Base-by-base conservation (phyloP, 208 protist species). In the Phytomonas sp. region DNA sequence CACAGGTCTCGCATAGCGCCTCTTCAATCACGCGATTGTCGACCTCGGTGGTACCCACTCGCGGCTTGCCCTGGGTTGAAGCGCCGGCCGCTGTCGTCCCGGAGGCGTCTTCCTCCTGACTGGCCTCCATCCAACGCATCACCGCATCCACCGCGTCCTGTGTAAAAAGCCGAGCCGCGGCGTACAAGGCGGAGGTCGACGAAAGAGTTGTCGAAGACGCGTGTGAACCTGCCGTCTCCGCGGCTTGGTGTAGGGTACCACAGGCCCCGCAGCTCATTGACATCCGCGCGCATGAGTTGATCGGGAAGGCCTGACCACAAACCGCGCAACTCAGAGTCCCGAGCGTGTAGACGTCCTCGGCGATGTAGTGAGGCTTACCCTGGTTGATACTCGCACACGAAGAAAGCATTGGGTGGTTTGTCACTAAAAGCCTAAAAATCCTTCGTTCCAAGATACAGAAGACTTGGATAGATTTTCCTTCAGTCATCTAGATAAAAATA, bases 1-100 rank as follows among this genome's bases (percentile, higher is more conserved):
- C 80, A 77, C 93, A 97, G 23, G 75, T 77, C 67, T 90, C 89
- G 71, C 93, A 97, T 67, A 91, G 94, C 16, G 87, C 82, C 49
- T 96, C 88, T 73, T 96, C 92, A 65, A 90, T 72, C 4, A 94
- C 86, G 36, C 91, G 84, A 67, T 92, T 89, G 63, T 96, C 91
- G 32, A 91, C 80, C 60, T 85, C 79, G 16, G 77, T 91, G 32
- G 62, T 79, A 8, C 84, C 86, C 23, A 72, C 79, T 7, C 37
- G 63, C 56, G 12, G 23, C 56, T 34, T 36, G 7, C 26, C 23
- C 26, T 34, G 29, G 1, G 11, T 16, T 16, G 2, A 14, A 11
- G 31, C 19, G 14, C 63, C 23, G 19, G 2, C 31, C 10, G 32
- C n/a, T 32, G 32, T 7, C 34, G 30, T 12, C 5, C 29, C 29